Percentiles rank a stretch among this genome's conserved stretches.
Conservation (phyloP, 352 stramenopile species). For the Pythium chondricola region DNA sequence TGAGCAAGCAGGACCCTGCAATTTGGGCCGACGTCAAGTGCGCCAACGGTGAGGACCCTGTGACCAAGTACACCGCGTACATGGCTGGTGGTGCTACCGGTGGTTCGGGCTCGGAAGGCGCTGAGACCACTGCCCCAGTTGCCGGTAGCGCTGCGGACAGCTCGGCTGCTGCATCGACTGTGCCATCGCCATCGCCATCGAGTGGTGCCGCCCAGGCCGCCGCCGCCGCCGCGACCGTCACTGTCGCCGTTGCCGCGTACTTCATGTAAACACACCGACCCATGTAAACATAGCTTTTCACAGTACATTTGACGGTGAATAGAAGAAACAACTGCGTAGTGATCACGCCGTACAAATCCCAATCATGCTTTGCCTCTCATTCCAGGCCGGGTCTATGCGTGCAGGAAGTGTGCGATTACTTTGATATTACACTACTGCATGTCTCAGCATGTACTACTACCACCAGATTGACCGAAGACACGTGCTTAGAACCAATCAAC, state of each 20-base stretch:
- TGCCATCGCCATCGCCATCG: not conserved
- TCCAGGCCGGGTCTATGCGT: no score
- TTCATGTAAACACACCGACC: slow-evolving; percentile 1
- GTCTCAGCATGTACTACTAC: no score
- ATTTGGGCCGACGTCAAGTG: slow-evolving; percentile 22
- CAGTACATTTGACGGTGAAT: no score
- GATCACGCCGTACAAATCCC: no score
- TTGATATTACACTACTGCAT: no score
- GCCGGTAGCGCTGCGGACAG: not conserved
- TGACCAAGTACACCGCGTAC: slow-evolving; percentile 20
- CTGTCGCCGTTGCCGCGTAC: slow-evolving; percentile 6
- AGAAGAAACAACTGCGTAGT: no score
- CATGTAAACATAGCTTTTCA: not conserved
- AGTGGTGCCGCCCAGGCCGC: slow-evolving; percentile 4
- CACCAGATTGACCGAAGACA: no score
- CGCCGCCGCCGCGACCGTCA: slow-evolving; percentile 6
- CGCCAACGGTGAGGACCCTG: slow-evolving; percentile 15
- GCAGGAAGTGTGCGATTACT: no score
- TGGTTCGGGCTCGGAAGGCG: slow-evolving; percentile 1
- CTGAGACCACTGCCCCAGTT: not conserved
- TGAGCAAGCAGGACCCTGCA: slow-evolving; percentile 19
- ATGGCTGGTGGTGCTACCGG: no score
- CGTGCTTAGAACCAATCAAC: no score
- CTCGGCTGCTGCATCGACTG: not conserved
- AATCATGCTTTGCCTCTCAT: no score